phyloP scores from a whole-genome alignment of 2,329 filamentous ascomycete genomes.

The Aspergillus niger region DNA sequence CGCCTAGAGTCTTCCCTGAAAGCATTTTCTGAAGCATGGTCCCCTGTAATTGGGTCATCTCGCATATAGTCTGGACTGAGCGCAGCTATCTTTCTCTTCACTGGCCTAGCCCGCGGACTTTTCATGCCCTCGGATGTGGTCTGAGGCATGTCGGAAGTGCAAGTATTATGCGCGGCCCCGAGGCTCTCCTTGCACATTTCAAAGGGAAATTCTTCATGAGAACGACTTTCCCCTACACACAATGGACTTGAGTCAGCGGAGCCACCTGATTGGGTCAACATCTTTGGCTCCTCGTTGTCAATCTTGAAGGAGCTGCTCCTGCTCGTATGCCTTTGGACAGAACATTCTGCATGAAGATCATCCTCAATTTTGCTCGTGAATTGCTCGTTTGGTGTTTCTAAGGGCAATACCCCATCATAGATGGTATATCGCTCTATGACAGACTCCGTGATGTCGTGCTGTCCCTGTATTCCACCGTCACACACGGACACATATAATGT shows the following conservation, averaged over 20 bases:
- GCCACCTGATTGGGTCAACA: background rate
- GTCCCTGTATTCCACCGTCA: background rate
- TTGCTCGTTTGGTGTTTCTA: background rate
- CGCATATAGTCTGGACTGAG: background rate
- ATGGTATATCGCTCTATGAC: background rate
- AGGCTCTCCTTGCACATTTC: background rate
- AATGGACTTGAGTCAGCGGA: constrained; percentile 1
- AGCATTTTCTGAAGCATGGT: background rate
- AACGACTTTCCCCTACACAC: background rate
- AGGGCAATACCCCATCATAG: background rate
- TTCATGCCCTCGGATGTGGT: background rate
- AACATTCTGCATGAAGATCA: background rate
- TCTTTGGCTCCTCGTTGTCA: background rate
- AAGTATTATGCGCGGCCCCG: background rate
- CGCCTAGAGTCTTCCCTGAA: background rate
- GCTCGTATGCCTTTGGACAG: background rate
- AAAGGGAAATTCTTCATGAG: background rate
- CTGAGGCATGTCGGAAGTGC: background rate
- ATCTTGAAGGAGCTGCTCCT: background rate
- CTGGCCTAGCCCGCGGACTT: background rate
- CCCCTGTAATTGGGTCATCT: no score
- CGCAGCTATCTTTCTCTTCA: background rate
- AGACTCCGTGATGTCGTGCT: no score
- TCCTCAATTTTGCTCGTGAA: background rate
- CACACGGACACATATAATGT: background rate